Conservation (phyloP, 2,329 filamentous ascomycete species). For the Verticillium dahliae region DNA sequence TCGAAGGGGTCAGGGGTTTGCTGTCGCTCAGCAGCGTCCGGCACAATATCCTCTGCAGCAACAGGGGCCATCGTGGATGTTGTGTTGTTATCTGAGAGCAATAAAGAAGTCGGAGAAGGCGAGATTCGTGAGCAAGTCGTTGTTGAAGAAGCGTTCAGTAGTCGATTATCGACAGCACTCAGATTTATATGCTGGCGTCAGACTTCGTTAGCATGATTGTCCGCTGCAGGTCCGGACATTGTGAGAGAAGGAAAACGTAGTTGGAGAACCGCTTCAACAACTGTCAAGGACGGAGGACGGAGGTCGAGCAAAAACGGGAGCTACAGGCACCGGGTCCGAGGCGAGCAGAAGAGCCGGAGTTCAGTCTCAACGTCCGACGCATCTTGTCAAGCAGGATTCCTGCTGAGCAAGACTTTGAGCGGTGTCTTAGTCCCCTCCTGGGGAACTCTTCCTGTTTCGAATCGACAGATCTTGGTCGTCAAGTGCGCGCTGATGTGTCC, state of each 20-base stretch:
- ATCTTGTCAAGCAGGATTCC: too few relatives aligned
- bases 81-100: constrained; percentile 8
- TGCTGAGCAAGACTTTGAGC: too few relatives aligned
- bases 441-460: too few relatives aligned
- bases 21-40: constrained; percentile 6
- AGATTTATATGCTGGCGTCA: neutral
- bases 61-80: constrained; percentile 19
- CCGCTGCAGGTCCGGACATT: neutral
- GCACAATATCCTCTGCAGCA: constrained; percentile 10
- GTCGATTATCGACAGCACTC: neutral
- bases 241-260: neutral
- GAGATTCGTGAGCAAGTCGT: neutral
- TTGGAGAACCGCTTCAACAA: neutral
- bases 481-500: too few relatives aligned
- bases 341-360: neutral
- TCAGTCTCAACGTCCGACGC: neutral
- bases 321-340: neutral
- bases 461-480: too few relatives aligned
- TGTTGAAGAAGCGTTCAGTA: neutral
- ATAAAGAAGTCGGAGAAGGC: neutral
- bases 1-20: constrained; percentile 19
- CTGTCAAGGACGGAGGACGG: neutral
- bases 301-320: neutral
- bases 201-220: neutral
- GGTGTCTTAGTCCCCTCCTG: too few relatives aligned